Evolutionary conservation across 2,329 filamentous ascomycete species (phyloP), one percentile per base, ranked within the genome.

Genomic region (Corinectria fuckeliana): DNA sequence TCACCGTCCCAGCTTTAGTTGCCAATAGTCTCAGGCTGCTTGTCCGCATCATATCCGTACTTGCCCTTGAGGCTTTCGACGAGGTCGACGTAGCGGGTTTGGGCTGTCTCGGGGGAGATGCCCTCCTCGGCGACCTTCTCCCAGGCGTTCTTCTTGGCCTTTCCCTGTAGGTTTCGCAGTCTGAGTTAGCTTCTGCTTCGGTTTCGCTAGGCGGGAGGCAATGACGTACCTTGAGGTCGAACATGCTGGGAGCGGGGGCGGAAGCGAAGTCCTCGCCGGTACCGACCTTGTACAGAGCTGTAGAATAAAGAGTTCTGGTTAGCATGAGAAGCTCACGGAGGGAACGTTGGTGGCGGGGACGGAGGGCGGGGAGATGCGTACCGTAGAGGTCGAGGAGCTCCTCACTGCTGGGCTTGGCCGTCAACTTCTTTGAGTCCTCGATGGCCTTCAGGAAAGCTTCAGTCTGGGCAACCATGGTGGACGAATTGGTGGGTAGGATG

Each of bases 131-230:
- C 85, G 63, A 88, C 71, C 73, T 88, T 84, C 78, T 92, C 80
- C 92, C 92, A 97, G 54, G 89, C 87, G 70, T 82, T 84, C 80
- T 88, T 86, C 85, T 96, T 96, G 71, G 87, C 87, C 81, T 95
- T 96, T 79, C 82, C 87, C 91, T 92, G 69, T 67, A 50, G 51
- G 65, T 38, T 51, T 56, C 20, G 32, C 4, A n/a, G 20, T 16
- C 14, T 28, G 6, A 23, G 50, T 69, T 64, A 69, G 51, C 41
- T 39, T 20, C 13, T 28, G 13, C 5, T 41, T 16, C 25, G 2
- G 25, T 7, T 16, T 14, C 6, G 18, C 18, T 5, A n/a, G 23
- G 25, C 8, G 41, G 7, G 8, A 30, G 21, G 44, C 20, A 30
- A 50, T 34, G 47, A 53, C 65, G 67, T 68, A 87, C 88, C 82